Percentiles rank a stretch among this genome's conserved stretches.
Evolutionary conservation across 1,284 basidiomycete genomes (phyloP).

Genomic region (Porodaedalea pini): DNA sequence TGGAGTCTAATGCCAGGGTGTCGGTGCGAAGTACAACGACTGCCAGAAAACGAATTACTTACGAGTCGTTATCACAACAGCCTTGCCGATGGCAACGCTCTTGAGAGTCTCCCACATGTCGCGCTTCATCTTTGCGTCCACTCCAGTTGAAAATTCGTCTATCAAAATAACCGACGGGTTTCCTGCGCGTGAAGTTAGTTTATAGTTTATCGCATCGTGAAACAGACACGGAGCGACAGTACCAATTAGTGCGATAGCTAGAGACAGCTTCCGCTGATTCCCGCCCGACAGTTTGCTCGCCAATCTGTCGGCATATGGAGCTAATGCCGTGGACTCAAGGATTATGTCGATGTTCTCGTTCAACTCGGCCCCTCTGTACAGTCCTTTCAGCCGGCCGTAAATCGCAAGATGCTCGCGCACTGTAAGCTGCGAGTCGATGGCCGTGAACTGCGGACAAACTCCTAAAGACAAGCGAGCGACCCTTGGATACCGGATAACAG

Average conservation of each 20-base stretch:
- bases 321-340: slow-evolving; percentile 57
- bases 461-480: slow-evolving; percentile 64
- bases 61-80: slow-evolving; percentile 70
- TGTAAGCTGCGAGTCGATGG: slow-evolving; percentile 73
- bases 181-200: slow-evolving; percentile 36
- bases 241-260: slow-evolving; percentile 80
- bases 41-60: slow-evolving; percentile 29
- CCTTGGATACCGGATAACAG: slow-evolving; percentile 57
- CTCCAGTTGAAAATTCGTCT: slow-evolving; percentile 81
- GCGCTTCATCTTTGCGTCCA: slow-evolving; percentile 80
- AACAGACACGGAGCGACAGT: not conserved
- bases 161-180: slow-evolving; percentile 77
- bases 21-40: not conserved
- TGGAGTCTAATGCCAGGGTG: slow-evolving; percentile 54
- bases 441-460: slow-evolving; percentile 81
- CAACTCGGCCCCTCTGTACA: slow-evolving; percentile 48
- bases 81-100: slow-evolving; percentile 59
- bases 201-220: not conserved
- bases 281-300: slow-evolving; percentile 76
- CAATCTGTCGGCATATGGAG: slow-evolving; percentile 61
- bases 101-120: slow-evolving; percentile 78
- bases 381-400: slow-evolving; percentile 68
- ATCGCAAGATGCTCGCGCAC: slow-evolving; percentile 71
- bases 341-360: slow-evolving; percentile 53
- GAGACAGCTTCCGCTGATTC: slow-evolving; percentile 74